Base-by-base conservation (phyloP, 257 asterid genomes). In the Solanum pimpinellifolium region DNA sequence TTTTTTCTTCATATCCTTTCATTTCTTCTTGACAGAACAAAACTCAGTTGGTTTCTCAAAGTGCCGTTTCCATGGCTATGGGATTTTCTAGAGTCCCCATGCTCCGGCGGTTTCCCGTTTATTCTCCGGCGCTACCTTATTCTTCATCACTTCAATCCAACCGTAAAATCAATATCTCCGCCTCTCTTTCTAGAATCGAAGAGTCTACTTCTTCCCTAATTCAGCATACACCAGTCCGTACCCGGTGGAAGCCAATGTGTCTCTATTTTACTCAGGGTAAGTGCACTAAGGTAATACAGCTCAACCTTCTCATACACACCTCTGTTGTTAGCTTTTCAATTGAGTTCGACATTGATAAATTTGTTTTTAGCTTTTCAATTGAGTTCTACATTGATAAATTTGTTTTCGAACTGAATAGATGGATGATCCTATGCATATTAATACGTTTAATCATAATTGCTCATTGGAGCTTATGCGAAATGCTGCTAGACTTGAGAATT, bases 211-310 rank as follows among this genome's bases (percentile, higher is more conserved):
- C 92, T 41, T 83, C 94, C 47, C 47, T 90, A 82, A 86, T 85
- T 89, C 83, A 91, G 87, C 60, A 76, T 66, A 29, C 83, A 62
- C 66, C 89, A 7, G 72, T 83, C 18, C 74, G 65, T 89, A 87
- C 65, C 31, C 90, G 87, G 6, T 97, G 99, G 99, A 97, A 92
- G 87, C 99, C 99, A 13, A 89, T 91, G 89, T 97, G 99, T 88
- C 90, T 97, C 89, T 97, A 95, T 83, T 90, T 91, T 91, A 91
- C 98, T 35, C 99, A 96, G 87, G 96, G 92, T 46, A 93, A 88
- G 91, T 97, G 99, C 93, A 94, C 97, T 62, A 96, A 87, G 99
- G 99, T 95, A 93, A 88, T 59, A 37, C 7, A 33, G 29, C 31
- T 52, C 27, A 44, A 4, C 49, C 25, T 66, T 59, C 46, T 42